Base-by-base conservation (phyloP, 1,284 basidiomycete species). In the Boletus sp. region DNA sequence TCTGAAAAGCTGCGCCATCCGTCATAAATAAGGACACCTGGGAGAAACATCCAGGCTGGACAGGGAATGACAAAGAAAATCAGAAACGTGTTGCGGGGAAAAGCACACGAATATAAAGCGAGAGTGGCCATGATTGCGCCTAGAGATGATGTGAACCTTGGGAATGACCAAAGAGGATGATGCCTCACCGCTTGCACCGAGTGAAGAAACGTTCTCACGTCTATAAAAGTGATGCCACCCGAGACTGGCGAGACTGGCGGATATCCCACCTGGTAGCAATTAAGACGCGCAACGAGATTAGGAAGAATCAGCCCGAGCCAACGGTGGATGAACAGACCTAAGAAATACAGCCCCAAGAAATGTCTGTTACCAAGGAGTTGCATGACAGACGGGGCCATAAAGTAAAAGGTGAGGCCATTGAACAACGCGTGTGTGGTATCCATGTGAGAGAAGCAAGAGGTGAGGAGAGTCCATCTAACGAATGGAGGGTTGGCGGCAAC, bases 61-160 rank as follows among this genome's bases (percentile, higher is more conserved):
- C 91, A 79, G 16, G 94, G 94, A 12, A 96, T 73, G 64, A 95
- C 80, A 54, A 86, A 91, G 72, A 93, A 96, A 51, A 96, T 71
- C n/a, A 84, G 75, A 71, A 96, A 91, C 1, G 78, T 85, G 56
- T 86, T 78, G 9, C 66, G 80, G 1, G 94, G 94, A 43, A 85
- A 82, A 7, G 83, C 72, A 69, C 86, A 89, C 2, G 90, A 88
- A 54, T 90, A 84, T 67, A 87, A 81, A 4, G 89, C 84, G 51
- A 92, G 74, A 27, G 90, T 79, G 11, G 86, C 83, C 74, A 86
- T 91, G 59, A 94, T 88, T 7, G 92, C 87, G 61, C 84, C 88
- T 89, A 62, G 15, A 47, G 44, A 31, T 56, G 56, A 22, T 45
- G 49, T 58, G 29, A 58, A 22, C 15, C 41, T 24, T 3, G 15